Percentiles rank a stretch among this genome's conserved stretches.
Evolutionary conservation across 2,329 filamentous ascomycete genomes (phyloP).

Genomic region (Penicillium sp.): DNA sequence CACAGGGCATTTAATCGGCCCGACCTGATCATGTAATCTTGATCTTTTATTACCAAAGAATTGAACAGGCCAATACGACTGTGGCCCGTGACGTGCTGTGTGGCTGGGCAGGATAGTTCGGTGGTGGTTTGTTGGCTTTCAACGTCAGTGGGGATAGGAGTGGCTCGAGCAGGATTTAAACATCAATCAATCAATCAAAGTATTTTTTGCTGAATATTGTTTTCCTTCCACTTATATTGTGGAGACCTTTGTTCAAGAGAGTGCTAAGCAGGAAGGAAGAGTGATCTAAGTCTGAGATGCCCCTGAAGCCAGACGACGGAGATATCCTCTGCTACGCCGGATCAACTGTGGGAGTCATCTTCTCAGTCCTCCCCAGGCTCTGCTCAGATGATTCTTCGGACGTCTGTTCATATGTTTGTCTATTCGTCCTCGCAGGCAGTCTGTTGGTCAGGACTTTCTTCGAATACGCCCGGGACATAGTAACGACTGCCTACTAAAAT

Average conservation of each 20-base stretch:
- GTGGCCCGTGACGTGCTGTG: not conserved
- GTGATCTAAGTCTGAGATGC: not conserved
- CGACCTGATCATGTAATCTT: not conserved
- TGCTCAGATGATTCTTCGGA: no score
- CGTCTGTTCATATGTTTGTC: no score
- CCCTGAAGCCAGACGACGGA: no score
- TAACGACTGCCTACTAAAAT: no score
- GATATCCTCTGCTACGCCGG: not conserved
- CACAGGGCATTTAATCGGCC: no score
- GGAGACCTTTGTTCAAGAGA: no score
- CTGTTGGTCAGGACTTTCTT: no score
- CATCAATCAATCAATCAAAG: not conserved
- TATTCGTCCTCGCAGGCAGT: no score
- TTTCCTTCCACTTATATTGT: not conserved
- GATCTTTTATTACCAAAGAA: not conserved
- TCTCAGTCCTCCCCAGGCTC: no score
- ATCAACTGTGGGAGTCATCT: not conserved
- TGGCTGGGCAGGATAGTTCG: not conserved
- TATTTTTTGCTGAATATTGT: not conserved
- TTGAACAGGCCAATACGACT: not conserved
- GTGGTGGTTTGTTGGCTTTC: not conserved
- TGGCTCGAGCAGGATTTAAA: not conserved
- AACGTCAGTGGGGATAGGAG: not conserved
- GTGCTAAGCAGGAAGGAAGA: no score
- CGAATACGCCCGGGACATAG: no score